Conservation (phyloP, 257 asterid genomes). For the Solanum bukasovii region DNA sequence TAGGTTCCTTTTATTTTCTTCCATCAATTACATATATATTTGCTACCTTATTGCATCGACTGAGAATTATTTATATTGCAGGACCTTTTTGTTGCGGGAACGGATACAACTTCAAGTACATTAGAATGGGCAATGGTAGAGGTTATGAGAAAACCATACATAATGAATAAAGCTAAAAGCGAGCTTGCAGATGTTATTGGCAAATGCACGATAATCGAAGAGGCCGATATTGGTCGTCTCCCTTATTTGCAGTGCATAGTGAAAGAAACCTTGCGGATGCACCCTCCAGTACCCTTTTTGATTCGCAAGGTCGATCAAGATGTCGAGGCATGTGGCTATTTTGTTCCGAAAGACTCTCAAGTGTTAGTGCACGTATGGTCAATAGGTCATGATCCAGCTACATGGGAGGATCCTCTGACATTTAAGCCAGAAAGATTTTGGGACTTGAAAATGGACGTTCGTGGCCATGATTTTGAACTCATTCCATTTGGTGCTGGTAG, state of each 20-base stretch:
- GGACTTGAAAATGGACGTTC: slow-evolving; percentile 30
- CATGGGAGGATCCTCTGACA: slow-evolving; percentile 42
- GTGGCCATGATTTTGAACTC: slow-evolving; percentile 50
- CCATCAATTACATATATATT: no score
- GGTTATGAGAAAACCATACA: slow-evolving; percentile 39
- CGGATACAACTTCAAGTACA: slow-evolving; percentile 57
- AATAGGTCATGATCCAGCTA: slow-evolving; percentile 43
- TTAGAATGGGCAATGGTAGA: slow-evolving; percentile 85
- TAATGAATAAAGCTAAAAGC: slow-evolving; percentile 32
- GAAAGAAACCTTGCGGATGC: slow-evolving; percentile 55
- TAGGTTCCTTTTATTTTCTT: background rate
- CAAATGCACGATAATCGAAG: slow-evolving; percentile 33
- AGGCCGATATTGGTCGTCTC: slow-evolving; percentile 29
- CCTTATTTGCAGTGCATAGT: slow-evolving; percentile 49
- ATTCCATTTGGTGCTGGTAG: slow-evolving; percentile 75
- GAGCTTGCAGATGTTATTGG: slow-evolving; percentile 49
- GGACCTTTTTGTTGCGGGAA: slow-evolving; percentile 67
- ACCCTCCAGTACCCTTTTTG: slow-evolving; percentile 67
- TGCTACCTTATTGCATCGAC: no score
- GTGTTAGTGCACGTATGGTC: slow-evolving; percentile 60
- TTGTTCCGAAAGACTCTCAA: slow-evolving; percentile 38
- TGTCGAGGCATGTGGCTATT: slow-evolving; percentile 35
- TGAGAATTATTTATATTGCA: slow-evolving; percentile 4
- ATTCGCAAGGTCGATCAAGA: slow-evolving; percentile 43
- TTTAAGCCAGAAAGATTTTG: slow-evolving; percentile 66